A percentile compares a stretch with the other conserved stretches of the same genome.
These are phyloP conservation scores for Endoconidiophora polonica DNA, from an alignment of 2,329 filamentous ascomycete species.

Conservation along the genomic window DNA sequence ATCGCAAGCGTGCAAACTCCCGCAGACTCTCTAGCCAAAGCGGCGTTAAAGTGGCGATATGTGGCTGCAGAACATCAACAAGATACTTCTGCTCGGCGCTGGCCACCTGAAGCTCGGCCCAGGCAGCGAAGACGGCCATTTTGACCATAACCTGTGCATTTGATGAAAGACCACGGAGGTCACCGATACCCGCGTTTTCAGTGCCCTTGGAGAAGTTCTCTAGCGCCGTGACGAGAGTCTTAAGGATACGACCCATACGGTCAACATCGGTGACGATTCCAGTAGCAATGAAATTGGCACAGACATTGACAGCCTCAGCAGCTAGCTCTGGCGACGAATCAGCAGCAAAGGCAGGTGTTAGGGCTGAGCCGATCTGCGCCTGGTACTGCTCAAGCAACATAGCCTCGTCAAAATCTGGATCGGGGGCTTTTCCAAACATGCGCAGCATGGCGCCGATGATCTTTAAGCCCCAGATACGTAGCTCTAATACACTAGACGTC, in stretches of 20 bases:
- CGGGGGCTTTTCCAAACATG: slow-evolving; percentile 88
- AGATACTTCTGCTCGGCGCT: slow-evolving; percentile 85
- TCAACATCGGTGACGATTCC: slow-evolving; percentile 96
- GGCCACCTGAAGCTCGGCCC: slow-evolving; percentile 92
- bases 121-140: slow-evolving; percentile 90
- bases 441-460: slow-evolving; percentile 88
- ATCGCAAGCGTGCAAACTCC: slow-evolving; percentile 82
- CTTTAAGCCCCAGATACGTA: slow-evolving; percentile 79
- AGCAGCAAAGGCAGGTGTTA: slow-evolving; percentile 88
- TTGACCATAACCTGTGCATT: slow-evolving; percentile 98
- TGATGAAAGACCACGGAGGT: slow-evolving; percentile 78
- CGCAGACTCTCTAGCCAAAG: slow-evolving; percentile 85
- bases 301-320: slow-evolving; percentile 91
- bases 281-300: slow-evolving; percentile 92
- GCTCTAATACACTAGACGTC: slow-evolving; percentile 76
- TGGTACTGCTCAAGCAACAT: slow-evolving; percentile 96
- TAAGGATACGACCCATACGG: slow-evolving; percentile 95
- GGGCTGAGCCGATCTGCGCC: slow-evolving; percentile 88
- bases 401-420: slow-evolving; percentile 94
- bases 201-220: slow-evolving; percentile 63
- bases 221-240: slow-evolving; percentile 74
- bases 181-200: slow-evolving; percentile 58
- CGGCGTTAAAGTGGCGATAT: slow-evolving; percentile 78
- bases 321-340: slow-evolving; percentile 94
- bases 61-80: slow-evolving; percentile 71